Conservation (phyloP, 2,329 filamentous ascomycete species). For the Pseudogymnoascus sp. region DNA sequence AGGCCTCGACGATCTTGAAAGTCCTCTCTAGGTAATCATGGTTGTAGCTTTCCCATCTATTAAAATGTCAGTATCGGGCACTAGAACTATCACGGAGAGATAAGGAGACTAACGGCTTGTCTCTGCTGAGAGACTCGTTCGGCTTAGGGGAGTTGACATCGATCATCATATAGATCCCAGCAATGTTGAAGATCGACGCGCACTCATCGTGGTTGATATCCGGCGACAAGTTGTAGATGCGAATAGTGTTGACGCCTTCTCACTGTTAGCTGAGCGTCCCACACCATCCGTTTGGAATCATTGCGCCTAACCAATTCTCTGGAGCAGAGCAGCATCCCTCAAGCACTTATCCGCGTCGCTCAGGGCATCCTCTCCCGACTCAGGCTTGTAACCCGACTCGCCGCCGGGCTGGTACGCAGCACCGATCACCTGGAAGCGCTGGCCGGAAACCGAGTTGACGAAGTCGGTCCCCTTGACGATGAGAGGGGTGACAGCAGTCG, state of each 20-base stretch:
- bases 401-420: constrained; percentile 63
- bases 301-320: constrained; percentile 37
- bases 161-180: constrained; percentile 61
- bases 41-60: constrained; percentile 47
- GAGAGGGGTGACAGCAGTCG: constrained; percentile 48
- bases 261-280: too few relatives aligned
- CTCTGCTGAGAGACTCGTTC: constrained; percentile 48
- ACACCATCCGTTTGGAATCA: too few relatives aligned
- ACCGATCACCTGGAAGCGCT: constrained; percentile 57
- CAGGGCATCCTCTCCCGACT: constrained; percentile 47
- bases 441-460: constrained; percentile 48
- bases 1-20: constrained; percentile 58
- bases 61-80: neutral
- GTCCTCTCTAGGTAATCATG: constrained; percentile 54
- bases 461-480: constrained; percentile 50
- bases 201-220: constrained; percentile 58
- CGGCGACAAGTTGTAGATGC: constrained; percentile 61
- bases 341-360: constrained; percentile 49
- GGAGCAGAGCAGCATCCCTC: constrained; percentile 58
- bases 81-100: neutral
- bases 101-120: constrained; percentile 31
- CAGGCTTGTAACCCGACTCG: constrained; percentile 51
- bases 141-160: constrained; percentile 58
- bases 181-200: constrained; percentile 58
- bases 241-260: constrained; percentile 52